Conservation (phyloP, 306 rosid species). For the Malus orientalis region DNA sequence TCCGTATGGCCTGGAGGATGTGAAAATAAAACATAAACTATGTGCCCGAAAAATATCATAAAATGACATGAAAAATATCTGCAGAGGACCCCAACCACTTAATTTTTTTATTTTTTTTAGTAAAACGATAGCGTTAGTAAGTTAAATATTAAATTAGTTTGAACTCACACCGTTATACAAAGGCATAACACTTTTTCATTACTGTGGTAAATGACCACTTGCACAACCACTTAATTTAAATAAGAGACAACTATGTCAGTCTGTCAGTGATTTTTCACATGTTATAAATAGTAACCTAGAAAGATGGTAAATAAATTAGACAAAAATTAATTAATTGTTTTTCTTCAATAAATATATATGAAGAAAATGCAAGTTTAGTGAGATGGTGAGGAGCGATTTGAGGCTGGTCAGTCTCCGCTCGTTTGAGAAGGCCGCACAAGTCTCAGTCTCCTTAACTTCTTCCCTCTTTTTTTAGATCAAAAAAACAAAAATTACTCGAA, state of each 20-base stretch:
- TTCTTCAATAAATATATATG: background rate
- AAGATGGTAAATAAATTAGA: background rate
- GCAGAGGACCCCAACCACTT: background rate
- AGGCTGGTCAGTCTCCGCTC: constrained; percentile 20
- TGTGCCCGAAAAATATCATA: background rate
- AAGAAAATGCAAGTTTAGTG: background rate
- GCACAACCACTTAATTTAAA: too few species aligned
- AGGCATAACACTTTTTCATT: rapidly evolving
- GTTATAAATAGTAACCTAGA: background rate
- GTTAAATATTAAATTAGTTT: too few species aligned
- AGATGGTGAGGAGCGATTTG: constrained; percentile 19
- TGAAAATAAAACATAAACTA: background rate
- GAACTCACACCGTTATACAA: too few species aligned
- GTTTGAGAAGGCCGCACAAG: constrained; percentile 5
- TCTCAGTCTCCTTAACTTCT: background rate
- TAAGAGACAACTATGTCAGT: background rate
- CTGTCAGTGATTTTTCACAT: background rate
- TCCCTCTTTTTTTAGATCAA: constrained; percentile 3
- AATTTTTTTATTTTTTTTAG: too few species aligned
- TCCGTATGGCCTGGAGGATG: background rate
- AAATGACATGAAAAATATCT: background rate
- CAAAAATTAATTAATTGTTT: background rate
- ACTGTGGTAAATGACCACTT: too few species aligned
- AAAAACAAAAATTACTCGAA: background rate
- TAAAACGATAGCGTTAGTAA: too few species aligned